phyloP scores from a whole-genome alignment of 2,329 filamentous ascomycete genomes.

The Fusarium sororula region DNA sequence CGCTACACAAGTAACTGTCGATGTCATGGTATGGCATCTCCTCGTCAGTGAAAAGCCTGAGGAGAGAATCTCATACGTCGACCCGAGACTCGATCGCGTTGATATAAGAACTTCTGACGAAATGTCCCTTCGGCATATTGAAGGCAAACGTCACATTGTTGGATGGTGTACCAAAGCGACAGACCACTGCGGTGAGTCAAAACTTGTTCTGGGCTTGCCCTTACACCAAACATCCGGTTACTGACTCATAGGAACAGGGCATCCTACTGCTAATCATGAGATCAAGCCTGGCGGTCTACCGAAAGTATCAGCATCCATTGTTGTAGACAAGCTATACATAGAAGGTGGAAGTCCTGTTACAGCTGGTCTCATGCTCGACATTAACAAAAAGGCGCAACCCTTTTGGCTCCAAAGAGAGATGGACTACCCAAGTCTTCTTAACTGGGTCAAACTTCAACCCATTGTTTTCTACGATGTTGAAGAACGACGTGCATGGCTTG shows the following conservation, averaged over 20 bases:
- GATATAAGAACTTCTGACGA: background rate
- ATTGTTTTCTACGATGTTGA: conserved; percentile 10
- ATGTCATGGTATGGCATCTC: conserved; percentile 7
- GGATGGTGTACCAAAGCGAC: conserved; percentile 18
- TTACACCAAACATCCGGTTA: no score
- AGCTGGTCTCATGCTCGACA: background rate
- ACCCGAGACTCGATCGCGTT: background rate
- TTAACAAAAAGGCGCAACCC: conserved; percentile 13
- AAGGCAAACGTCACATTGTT: conserved; percentile 11
- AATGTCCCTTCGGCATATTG: background rate
- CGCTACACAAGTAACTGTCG: background rate
- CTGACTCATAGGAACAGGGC: background rate
- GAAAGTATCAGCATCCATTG: background rate
- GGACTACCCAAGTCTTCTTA: conserved; percentile 16
- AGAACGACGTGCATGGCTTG: conserved; percentile 7
- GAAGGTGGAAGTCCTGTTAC: conserved; percentile 3
- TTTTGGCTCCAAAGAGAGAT: conserved; percentile 20
- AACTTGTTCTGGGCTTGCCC: no score
- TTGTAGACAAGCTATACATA: conserved; percentile 14
- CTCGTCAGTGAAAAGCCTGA: background rate
- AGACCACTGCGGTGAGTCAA: conserved; percentile 6
- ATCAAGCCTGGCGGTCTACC: background rate
- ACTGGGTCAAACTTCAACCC: conserved; percentile 7
- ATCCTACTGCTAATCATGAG: background rate
- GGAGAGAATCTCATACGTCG: conserved; percentile 13